These are phyloP conservation scores for Pythium phragmiticola DNA, from an alignment of 352 stramenopile genomes.

Conservation along the genomic window DNA sequence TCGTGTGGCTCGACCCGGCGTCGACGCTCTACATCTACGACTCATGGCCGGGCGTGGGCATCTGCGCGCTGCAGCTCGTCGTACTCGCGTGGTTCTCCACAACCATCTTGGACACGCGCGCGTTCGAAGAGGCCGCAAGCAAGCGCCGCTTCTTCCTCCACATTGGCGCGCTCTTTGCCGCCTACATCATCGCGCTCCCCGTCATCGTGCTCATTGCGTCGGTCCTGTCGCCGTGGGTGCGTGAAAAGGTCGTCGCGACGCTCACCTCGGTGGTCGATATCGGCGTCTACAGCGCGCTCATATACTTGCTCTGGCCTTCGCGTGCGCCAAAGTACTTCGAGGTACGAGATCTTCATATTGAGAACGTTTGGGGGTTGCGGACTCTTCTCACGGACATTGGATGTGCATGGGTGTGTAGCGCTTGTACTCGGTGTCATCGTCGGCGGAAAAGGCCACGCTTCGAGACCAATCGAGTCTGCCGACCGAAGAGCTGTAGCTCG, in stretches of 20 bases:
- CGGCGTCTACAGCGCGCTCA: constrained; percentile 55
- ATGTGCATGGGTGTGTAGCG: constrained; percentile 31
- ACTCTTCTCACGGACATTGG: background rate
- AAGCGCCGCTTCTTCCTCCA: constrained; percentile 65
- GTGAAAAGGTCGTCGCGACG: constrained; percentile 66
- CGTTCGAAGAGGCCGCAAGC: constrained; percentile 48
- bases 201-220: constrained; percentile 70
- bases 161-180: constrained; percentile 60
- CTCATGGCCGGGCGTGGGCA: constrained; percentile 67
- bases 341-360: constrained; percentile 28
- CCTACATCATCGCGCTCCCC: constrained; percentile 71
- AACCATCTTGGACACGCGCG: constrained; percentile 65
- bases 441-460: constrained; percentile 65
- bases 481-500: constrained; percentile 47
- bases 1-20: constrained; percentile 72
- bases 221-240: constrained; percentile 76
- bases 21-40: constrained; percentile 86
- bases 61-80: constrained; percentile 58
- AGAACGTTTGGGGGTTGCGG: background rate
- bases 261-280: constrained; percentile 55
- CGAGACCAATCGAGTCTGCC: constrained; percentile 53
- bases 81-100: constrained; percentile 65
- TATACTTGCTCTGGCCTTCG: constrained; percentile 70
- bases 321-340: constrained; percentile 76
- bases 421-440: constrained; percentile 67